Base-by-base conservation (phyloP, 1,284 basidiomycete species). In the Takashimella tepidaria region DNA sequence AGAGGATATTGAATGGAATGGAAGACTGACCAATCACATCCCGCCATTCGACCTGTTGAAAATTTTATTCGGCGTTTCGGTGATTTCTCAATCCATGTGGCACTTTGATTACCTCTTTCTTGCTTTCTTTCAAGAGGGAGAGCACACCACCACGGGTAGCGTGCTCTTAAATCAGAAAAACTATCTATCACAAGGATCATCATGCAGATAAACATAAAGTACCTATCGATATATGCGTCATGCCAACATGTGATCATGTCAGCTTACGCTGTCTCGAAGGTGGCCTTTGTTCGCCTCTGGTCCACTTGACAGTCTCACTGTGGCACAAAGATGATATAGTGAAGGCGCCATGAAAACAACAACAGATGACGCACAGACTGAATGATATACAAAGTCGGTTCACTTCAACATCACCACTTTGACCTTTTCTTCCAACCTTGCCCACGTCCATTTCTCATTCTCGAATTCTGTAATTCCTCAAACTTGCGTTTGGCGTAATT, bases 401-500 rank as follows among this genome's bases (percentile, higher is more conserved):
- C 31, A 37, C 31, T 8, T 16, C 31, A 37, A 8, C 8, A 37
- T 37, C 31, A 69, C 70, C 72, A 76, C 64, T 72, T 71, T 21
- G 59, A 81, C 58, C 83, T 81, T 77, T 84, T 89, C 59, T 82
- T 82, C 56, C 80, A 82, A 12, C 88, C 78, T 8, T 87, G 90
- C 50, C 85, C 86, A 57, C 82, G 81, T 10, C 89, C 90, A 67
- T 80, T 84, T 44, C 84, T 84, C 51, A 84, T 86, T 61, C 86
- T 81, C 55, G 82, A 82, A 24, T 74, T 70, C 74, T 92, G 88
- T 54, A 96, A 74, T 60, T 95, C 90, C 56, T 82, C 83, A 74
- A 92, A 97, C 78, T 97, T 98, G 77, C 85, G 85, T 79, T 97
- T 97, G 41, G 93, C 89, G 71, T 96, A 97, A 53, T 84, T 81